phyloP scores from a whole-genome alignment of 805 yeast species.

The Saturnispora saitoi region DNA sequence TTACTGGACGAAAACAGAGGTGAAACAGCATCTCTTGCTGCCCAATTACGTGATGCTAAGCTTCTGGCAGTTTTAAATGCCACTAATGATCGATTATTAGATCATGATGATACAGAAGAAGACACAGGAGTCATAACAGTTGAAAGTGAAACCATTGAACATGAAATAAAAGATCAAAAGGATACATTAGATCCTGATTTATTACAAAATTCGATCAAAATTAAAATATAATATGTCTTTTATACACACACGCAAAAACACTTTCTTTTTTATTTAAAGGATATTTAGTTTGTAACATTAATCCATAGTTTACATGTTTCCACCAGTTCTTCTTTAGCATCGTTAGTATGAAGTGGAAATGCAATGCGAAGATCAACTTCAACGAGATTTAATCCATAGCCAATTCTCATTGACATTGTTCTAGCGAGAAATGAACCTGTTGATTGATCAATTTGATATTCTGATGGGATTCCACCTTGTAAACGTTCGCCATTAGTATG shows the following conservation, averaged over 20 bases:
- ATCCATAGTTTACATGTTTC: slow-evolving; percentile 35
- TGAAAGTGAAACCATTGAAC: background rate
- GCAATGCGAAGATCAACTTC: background rate
- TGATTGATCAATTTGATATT: slow-evolving; percentile 26
- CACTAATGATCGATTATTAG: slow-evolving; percentile 25
- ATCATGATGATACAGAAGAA: slow-evolving; percentile 5
- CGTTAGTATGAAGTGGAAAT: background rate
- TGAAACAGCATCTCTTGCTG: background rate
- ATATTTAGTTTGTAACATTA: slow-evolving; percentile 23
- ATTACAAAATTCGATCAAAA: background rate
- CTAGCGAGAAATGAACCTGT: slow-evolving; percentile 4
- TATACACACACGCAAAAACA: background rate
- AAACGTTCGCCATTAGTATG: slow-evolving; percentile 38
- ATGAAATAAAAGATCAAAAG: slow-evolving; percentile 2
- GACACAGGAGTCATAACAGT: slow-evolving; percentile 4
- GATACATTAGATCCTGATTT: background rate
- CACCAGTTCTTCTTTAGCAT: slow-evolving; percentile 6
- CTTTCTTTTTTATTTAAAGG: background rate
- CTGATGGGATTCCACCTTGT: slow-evolving; percentile 28
- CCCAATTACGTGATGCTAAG: slow-evolving; percentile 23
- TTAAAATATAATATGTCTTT: background rate
- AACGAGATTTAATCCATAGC: slow-evolving; percentile 38
- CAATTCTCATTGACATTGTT: slow-evolving; percentile 19
- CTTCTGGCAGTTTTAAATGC: slow-evolving; percentile 26
- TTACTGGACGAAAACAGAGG: slow-evolving; percentile 11